Evolutionary conservation across 495 filamentous ascomycete species (phyloP).

Genomic region (Copromyces sp.): DNA sequence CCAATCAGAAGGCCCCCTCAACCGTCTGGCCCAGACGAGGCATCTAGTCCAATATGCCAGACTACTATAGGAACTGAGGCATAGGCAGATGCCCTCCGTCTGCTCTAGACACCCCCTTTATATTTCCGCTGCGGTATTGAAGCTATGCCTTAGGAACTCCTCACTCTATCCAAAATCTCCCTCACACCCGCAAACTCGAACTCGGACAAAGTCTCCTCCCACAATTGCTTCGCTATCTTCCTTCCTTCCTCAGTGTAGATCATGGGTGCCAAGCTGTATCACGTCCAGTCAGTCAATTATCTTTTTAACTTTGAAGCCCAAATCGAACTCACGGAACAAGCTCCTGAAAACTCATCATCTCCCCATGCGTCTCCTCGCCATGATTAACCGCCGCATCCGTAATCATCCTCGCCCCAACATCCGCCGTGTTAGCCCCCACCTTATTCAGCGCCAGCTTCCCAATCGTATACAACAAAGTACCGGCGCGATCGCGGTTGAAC

Average conservation of each 20-base stretch:
- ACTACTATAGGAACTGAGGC: too few species aligned
- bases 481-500: conserved; percentile 21
- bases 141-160: not conserved
- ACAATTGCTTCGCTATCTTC: conserved; percentile 18
- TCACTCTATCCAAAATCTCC: conserved; percentile 3
- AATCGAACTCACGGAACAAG: conserved; percentile 24
- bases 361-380: conserved; percentile 33
- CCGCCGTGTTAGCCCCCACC: conserved; percentile 17
- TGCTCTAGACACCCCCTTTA: too few species aligned
- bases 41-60: too few species aligned
- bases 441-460: conserved; percentile 1
- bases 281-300: not conserved
- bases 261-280: not conserved
- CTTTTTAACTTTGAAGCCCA: not conserved
- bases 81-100: too few species aligned
- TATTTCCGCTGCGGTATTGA: too few species aligned
- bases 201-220: conserved; percentile 34
- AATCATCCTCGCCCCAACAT: conserved; percentile 24
- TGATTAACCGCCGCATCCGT: conserved; percentile 28
- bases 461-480: conserved; percentile 5
- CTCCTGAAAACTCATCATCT: conserved; percentile 26
- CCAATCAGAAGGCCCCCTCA: too few species aligned
- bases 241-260: conserved; percentile 28
- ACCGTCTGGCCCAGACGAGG: too few species aligned
- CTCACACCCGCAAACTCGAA: conserved; percentile 26